A percentile compares a stretch with the other conserved stretches of the same genome.
Evolutionary conservation across 2,329 filamentous ascomycete species (phyloP).

Genomic region (Curvularia hawaiiensis): DNA sequence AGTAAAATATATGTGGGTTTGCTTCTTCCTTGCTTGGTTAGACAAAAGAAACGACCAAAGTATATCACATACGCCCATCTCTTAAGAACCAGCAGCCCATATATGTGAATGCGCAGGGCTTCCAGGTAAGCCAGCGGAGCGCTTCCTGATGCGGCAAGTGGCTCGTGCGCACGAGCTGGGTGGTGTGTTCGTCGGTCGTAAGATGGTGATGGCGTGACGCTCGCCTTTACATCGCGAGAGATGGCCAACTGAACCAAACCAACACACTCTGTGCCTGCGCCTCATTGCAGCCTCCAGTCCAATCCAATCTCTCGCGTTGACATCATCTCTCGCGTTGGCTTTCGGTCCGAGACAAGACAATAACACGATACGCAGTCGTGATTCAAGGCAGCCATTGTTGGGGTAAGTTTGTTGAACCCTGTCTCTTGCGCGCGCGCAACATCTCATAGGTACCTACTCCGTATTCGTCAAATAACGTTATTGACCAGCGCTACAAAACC

Average conservation of each 20-base stretch:
- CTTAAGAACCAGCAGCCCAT: neutral
- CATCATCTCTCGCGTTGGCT: neutral
- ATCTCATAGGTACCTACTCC: too few relatives aligned
- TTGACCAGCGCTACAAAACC: too few relatives aligned
- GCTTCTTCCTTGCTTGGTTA: neutral
- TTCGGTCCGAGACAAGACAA: neutral
- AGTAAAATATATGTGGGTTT: neutral
- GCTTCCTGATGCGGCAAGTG: neutral
- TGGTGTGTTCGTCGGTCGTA: constrained; percentile 20
- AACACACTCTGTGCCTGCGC: neutral
- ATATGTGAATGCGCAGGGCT: neutral
- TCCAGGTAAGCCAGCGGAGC: neutral
- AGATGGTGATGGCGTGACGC: constrained; percentile 36
- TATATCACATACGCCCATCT: neutral
- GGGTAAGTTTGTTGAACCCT: neutral
- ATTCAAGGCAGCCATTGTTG: too few relatives aligned
- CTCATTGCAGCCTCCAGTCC: neutral
- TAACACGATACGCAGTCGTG: too few relatives aligned
- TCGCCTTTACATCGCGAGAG: constrained; percentile 8
- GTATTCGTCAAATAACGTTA: too few relatives aligned
- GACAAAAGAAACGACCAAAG: neutral
- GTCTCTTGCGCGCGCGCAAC: neutral
- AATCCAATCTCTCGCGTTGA: neutral
- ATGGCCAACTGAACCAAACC: neutral
- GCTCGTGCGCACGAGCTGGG: neutral